Base-by-base conservation (phyloP, 106 monocot species). In the Allium cepa region DNA sequence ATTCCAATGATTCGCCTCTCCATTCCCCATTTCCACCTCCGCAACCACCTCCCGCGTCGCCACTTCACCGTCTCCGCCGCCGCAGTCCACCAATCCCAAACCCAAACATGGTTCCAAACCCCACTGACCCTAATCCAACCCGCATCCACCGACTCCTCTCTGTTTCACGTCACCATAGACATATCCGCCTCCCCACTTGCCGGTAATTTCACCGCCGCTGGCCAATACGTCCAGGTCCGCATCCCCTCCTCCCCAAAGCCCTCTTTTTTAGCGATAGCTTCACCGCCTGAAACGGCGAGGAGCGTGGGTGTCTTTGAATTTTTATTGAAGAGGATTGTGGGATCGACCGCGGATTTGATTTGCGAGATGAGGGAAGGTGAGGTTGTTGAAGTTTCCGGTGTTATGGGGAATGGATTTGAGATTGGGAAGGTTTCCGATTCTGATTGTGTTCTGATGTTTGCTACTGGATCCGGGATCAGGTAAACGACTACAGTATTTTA, bases 391-490 rank as follows among this genome's bases (percentile, higher is more conserved):
- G 60, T 87, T 10, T 79, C 80, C 49, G 75, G 60, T 1, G 82
- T 90, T 50, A 84, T 94, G 84, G 94, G 94, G 18, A 79, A 67
- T 28, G 90, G 93, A 10, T 94, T 94, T 62, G 79, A 78, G 45
- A 62, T 94, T 13, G 76, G 62, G 12, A 80, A 80, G 45, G 73
- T 76, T 4, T 74, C 72, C 12, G 56, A 26, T 1, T 61, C 60
- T 3, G 55, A 57, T n/a, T 67, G 71, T 7, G 75, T 94, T 6
- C 53, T 94, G 53, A 84, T 94, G 59, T 94, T 94, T 57, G 90
- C 94, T 22, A 94, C 94, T 16, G 93, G 93, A 56, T 89, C 89
- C 26, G 93, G 93, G 22, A 94, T 94, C 73, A 94, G 93, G 93
- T 94, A 17, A 52, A 26, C 5, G 36, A 36, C 36, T 36, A 36